Conservation (phyloP, 805 yeast genomes). For the Ogataea saltuana region DNA sequence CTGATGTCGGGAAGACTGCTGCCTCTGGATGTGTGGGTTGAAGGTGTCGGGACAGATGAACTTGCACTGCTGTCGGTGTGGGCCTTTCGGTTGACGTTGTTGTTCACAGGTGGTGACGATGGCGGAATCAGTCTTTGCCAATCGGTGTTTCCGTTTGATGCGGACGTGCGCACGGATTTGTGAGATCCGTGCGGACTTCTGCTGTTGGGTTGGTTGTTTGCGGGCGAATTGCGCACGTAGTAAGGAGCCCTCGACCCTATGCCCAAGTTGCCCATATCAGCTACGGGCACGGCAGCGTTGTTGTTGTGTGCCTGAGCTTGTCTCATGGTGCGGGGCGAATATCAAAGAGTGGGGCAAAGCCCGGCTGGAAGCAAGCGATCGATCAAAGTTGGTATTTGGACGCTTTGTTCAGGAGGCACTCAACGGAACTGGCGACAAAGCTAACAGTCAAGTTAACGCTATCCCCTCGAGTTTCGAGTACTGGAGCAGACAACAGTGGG, state of each 20-base stretch:
- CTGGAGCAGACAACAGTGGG: background rate
- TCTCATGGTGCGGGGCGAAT: conserved; percentile 2
- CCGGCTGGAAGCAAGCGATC: too few species aligned
- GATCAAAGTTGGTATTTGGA: too few species aligned
- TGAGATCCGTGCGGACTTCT: too few species aligned
- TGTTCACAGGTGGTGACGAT: background rate
- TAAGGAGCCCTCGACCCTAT: background rate
- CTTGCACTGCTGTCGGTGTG: conserved; percentile 1
- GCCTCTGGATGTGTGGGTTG: conserved; percentile 10
- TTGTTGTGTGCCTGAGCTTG: conserved; percentile 1
- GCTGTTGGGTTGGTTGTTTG: too few species aligned
- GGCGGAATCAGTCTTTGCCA: conserved; percentile 5
- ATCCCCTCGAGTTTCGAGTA: too few species aligned
- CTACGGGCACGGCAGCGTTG: conserved; percentile 6
- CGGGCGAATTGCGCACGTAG: background rate
- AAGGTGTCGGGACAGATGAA: background rate
- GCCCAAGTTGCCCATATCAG: conserved; percentile 5
- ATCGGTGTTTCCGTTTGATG: background rate
- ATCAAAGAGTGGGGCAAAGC: too few species aligned
- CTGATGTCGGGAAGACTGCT: conserved; percentile 20
- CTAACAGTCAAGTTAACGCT: too few species aligned
- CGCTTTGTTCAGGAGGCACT: too few species aligned
- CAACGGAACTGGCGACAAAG: too few species aligned
- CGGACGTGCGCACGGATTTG: too few species aligned
- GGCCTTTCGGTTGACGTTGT: background rate